A percentile compares a stretch with the other conserved stretches of the same genome.
Evolutionary conservation across 2,329 filamentous ascomycete species (phyloP).

Genomic region (Colletotrichum lentis): DNA sequence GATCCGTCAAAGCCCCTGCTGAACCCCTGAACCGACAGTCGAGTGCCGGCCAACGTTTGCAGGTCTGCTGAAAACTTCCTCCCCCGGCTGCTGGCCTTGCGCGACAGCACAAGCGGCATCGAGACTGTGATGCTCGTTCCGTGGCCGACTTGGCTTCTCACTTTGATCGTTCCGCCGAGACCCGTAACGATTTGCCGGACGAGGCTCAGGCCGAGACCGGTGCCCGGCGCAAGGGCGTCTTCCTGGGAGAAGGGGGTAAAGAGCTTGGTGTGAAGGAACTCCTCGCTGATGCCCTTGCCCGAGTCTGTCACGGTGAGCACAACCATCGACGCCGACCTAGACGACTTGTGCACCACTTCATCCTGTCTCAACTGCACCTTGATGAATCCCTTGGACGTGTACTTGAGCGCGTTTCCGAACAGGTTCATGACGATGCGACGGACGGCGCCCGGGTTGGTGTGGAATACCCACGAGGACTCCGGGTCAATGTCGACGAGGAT

Average conservation of each 20-base stretch:
- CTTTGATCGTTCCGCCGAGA: slow-evolving; percentile 63
- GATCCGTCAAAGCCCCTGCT: slow-evolving; percentile 41
- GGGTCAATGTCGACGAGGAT: slow-evolving; percentile 61
- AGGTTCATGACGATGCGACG: slow-evolving; percentile 64
- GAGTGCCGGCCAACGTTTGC: not conserved
- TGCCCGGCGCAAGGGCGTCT: slow-evolving; percentile 63
- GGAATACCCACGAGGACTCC: slow-evolving; percentile 59
- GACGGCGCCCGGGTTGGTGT: slow-evolving; percentile 60
- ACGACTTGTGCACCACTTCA: slow-evolving; percentile 36
- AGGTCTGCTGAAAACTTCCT: slow-evolving; percentile 34
- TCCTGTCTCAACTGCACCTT: slow-evolving; percentile 46
- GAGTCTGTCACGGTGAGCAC: slow-evolving; percentile 65
- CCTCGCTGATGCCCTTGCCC: slow-evolving; percentile 67
- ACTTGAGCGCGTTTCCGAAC: slow-evolving; percentile 63
- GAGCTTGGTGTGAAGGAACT: slow-evolving; percentile 65
- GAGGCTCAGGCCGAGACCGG: slow-evolving; percentile 68
- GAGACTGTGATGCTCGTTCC: slow-evolving; percentile 62
- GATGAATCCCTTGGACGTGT: slow-evolving; percentile 57
- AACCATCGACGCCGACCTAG: slow-evolving; percentile 40
- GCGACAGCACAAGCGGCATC: slow-evolving; percentile 48
- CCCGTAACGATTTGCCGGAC: slow-evolving; percentile 65
- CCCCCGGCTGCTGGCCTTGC: slow-evolving; percentile 15
- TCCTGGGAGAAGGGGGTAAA: slow-evolving; percentile 71
- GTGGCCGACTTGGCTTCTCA: slow-evolving; percentile 59
- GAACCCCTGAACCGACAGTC: slow-evolving; percentile 25